phyloP scores from a whole-genome alignment of 2,329 filamentous ascomycete species.

The Stromatinia cepivora region DNA sequence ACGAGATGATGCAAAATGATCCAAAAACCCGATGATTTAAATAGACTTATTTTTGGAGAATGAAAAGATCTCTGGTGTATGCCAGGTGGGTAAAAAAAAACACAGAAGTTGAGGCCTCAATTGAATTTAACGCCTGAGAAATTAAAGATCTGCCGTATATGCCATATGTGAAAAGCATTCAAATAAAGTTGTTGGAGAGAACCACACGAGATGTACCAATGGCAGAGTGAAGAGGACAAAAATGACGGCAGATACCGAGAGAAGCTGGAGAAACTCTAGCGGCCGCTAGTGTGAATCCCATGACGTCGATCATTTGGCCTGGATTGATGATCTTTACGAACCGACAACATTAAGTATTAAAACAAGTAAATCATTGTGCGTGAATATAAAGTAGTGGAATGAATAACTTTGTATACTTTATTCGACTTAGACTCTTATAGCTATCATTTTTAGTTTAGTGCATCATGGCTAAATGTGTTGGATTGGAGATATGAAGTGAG shows the following conservation, averaged over 20 bases:
- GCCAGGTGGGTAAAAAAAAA: neutral
- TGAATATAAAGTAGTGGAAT: too few species aligned
- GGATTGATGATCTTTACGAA: neutral
- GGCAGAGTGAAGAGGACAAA: neutral
- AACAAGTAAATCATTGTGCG: too few species aligned
- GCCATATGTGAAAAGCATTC: neutral
- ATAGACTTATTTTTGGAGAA: neutral
- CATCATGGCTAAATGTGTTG: too few species aligned
- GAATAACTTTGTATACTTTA: too few species aligned
- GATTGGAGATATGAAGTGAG: too few species aligned
- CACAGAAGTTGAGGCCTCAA: neutral
- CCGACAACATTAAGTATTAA: neutral
- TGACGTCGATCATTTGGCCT: neutral
- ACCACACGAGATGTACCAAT: neutral
- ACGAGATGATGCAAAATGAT: neutral
- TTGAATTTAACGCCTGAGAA: neutral
- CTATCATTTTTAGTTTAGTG: too few species aligned
- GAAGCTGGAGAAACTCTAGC: constrained; percentile 1
- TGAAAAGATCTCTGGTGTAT: neutral
- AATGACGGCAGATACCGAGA: constrained; percentile 6
- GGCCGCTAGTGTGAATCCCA: constrained; percentile 6
- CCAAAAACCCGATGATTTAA: too few species aligned
- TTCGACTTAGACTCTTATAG: too few species aligned
- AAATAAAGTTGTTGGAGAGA: neutral
- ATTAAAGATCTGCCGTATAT: neutral